These are phyloP conservation scores for Pichia gijzeniarum DNA, from an alignment of 805 yeast genomes.

Conservation along the genomic window DNA sequence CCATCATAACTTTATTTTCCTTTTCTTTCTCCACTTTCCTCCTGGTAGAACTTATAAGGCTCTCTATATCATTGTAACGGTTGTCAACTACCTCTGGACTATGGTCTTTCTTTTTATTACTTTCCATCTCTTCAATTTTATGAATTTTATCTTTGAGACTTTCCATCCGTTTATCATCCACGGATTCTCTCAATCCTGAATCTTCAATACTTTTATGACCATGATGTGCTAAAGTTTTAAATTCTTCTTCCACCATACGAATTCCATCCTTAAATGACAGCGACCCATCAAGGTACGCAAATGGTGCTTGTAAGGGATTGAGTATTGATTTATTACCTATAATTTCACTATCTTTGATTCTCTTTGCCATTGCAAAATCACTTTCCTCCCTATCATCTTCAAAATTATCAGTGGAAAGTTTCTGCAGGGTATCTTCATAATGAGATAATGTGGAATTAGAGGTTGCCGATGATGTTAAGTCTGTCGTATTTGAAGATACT, in stretches of 20 bases:
- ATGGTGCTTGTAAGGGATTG: conserved; percentile 11
- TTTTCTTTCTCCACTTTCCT: conserved; percentile 1
- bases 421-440: conserved; percentile 1
- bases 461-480: not conserved
- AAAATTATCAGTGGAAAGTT: not conserved
- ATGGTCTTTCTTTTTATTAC: not conserved
- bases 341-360: conserved; percentile 8
- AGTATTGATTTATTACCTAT: conserved; percentile 5
- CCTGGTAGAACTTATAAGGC: not conserved
- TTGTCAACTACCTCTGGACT: not conserved
- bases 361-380: conserved; percentile 10
- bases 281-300: conserved; percentile 10
- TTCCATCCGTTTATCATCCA: conserved; percentile 6
- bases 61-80: not conserved
- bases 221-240: not conserved
- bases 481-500: not conserved
- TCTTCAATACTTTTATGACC: conserved; percentile 4
- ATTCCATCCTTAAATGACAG: not conserved
- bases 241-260: not conserved
- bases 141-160: conserved; percentile 3
- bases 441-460: not conserved
- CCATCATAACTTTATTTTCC: not conserved
- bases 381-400: not conserved
- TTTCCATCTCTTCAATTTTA: not conserved
- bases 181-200: conserved; percentile 5